Percentiles rank a stretch among this genome's conserved stretches.
Conservation (phyloP, 2,329 filamentous ascomycete species). For the Periconia digitata region DNA sequence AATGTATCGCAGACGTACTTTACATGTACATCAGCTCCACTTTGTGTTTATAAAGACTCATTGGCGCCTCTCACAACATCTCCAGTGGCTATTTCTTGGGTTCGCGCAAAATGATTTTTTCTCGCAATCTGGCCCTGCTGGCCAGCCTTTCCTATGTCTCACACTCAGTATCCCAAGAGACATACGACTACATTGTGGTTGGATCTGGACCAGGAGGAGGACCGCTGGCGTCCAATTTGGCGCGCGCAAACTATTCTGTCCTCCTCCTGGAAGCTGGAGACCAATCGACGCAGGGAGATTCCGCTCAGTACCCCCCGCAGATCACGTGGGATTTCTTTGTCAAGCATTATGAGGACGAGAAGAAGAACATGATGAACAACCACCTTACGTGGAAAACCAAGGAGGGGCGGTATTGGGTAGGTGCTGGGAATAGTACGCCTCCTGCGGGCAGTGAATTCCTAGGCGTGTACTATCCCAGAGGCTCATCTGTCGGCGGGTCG, state of each 20-base stretch:
- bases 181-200: constrained; percentile 63
- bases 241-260: constrained; percentile 57
- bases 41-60: too few species aligned
- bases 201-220: constrained; percentile 47
- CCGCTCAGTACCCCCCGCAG: constrained; percentile 24
- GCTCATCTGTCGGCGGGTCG: constrained; percentile 58
- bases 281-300: constrained; percentile 51
- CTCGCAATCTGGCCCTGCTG: constrained; percentile 10
- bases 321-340: constrained; percentile 58
- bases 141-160: constrained; percentile 5
- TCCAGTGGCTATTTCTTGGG: too few species aligned
- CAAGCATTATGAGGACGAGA: constrained; percentile 58
- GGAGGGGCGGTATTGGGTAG: constrained; percentile 55
- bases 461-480: constrained; percentile 60
- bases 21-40: too few species aligned
- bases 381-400: constrained; percentile 60
- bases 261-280: constrained; percentile 63
- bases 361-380: constrained; percentile 54
- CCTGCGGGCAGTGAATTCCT: constrained; percentile 53
- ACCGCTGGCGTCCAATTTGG: constrained; percentile 52
- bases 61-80: too few species aligned
- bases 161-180: constrained; percentile 13
- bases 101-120: constrained; percentile 16
- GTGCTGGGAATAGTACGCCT: constrained; percentile 49
- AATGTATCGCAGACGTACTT: too few species aligned